These are phyloP conservation scores for Cordyceps militaris DNA, from an alignment of 2,329 filamentous ascomycete species.

Conservation along the genomic window DNA sequence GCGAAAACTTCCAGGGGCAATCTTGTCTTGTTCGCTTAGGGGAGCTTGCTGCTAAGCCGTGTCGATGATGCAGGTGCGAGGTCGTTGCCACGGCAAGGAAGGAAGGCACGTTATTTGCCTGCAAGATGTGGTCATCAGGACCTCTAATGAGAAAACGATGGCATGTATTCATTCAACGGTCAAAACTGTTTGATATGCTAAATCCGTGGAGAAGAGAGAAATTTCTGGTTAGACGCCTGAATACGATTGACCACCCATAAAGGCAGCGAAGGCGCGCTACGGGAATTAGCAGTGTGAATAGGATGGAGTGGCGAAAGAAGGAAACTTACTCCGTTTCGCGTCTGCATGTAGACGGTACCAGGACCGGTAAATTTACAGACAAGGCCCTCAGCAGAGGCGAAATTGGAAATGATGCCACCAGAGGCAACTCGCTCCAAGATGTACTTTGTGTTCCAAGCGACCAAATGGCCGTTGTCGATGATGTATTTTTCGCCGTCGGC, in stretches of 20 bases:
- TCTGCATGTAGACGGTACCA: conserved; percentile 88
- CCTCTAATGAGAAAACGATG: background rate
- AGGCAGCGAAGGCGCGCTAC: conserved; percentile 46
- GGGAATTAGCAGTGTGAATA: background rate
- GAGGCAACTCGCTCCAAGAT: conserved; percentile 82
- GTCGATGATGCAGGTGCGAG: background rate
- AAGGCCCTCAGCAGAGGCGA: conserved; percentile 76
- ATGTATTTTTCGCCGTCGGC: conserved; percentile 76
- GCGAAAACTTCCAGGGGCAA: background rate
- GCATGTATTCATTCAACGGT: background rate
- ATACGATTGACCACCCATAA: conserved; percentile 41
- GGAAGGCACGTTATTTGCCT: background rate
- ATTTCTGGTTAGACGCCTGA: conserved; percentile 19
- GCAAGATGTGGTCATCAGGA: background rate
- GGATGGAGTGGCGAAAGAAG: background rate
- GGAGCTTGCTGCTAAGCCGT: background rate
- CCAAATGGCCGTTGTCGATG: conserved; percentile 85
- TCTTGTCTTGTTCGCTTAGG: background rate
- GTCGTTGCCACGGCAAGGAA: background rate
- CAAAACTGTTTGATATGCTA: background rate
- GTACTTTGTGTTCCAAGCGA: conserved; percentile 97
- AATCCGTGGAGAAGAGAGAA: background rate
- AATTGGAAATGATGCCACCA: conserved; percentile 84
- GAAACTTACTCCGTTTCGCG: conserved; percentile 65
- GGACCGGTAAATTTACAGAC: conserved; percentile 93